A percentile compares a stretch with the other conserved stretches of the same genome.
Conservation (phyloP, 305 asterid genomes). For the Fraxinus paxiana region DNA sequence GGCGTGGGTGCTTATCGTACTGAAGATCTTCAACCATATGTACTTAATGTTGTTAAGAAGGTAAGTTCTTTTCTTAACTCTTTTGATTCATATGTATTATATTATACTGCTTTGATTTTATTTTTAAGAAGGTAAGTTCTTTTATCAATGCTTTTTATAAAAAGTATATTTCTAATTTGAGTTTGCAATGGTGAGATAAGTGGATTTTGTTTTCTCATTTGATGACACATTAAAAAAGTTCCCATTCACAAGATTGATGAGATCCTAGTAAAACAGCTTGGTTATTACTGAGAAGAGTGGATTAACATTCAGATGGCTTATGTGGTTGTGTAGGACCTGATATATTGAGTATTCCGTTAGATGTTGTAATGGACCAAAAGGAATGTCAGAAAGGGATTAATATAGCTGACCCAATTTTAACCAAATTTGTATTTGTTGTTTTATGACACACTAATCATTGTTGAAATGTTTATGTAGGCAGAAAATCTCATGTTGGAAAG, state of each 20-base stretch:
- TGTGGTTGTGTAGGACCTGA: neutral
- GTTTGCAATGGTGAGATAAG: neutral
- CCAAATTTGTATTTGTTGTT: neutral
- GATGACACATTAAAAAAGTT: neutral
- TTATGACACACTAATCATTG: neutral
- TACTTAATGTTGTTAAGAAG: slow-evolving; percentile 91
- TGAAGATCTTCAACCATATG: slow-evolving; percentile 92
- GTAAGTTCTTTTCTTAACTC: slow-evolving; percentile 38
- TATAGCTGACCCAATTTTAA: neutral
- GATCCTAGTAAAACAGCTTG: neutral
- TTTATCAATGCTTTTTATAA: neutral
- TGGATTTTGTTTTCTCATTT: neutral
- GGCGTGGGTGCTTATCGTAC: slow-evolving; percentile 98
- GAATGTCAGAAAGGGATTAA: neutral
- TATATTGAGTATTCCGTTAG: neutral
- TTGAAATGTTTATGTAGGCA: slow-evolving; percentile 44
- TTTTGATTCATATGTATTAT: neutral
- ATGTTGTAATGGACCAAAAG: neutral
- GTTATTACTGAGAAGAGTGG: neutral
- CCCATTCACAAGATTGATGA: neutral
- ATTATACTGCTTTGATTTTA: neutral
- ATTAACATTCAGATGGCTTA: neutral
- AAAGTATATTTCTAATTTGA: neutral
- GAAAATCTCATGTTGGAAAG: slow-evolving; percentile 87
- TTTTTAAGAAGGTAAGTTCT: neutral